phyloP scores from a whole-genome alignment of 306 rosid species.

The Vachellia collinsii region DNA sequence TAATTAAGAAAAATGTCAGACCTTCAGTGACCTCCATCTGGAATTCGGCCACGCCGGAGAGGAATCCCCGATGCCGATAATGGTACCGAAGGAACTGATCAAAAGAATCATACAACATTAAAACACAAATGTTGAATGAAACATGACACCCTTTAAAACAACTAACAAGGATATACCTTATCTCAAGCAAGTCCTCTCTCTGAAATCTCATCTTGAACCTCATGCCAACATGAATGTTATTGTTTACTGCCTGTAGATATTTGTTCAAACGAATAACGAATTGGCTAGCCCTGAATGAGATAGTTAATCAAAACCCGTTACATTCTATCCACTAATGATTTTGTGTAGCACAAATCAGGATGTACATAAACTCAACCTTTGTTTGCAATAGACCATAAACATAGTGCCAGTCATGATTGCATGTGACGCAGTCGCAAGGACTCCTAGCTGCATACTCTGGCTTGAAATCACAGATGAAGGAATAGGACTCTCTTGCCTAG shows the following conservation, averaged over 20 bases:
- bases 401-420: conserved; percentile 61
- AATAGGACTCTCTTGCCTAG: background rate
- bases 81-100: conserved; percentile 73
- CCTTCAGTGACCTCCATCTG: conserved; percentile 63
- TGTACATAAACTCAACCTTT: conserved; percentile 51
- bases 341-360: background rate
- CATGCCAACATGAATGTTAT: conserved; percentile 63
- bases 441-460: conserved; percentile 88
- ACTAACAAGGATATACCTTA: conserved; percentile 46
- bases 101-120: conserved; percentile 15
- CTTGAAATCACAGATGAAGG: conserved; percentile 61
- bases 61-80: conserved; percentile 66
- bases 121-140: conserved; percentile 10
- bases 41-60: conserved; percentile 68
- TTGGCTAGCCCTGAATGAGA: conserved; percentile 1
- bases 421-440: conserved; percentile 86
- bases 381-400: conserved; percentile 75
- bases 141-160: background rate
- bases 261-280: conserved; percentile 47
- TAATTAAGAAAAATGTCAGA: background rate
- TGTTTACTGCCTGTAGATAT: conserved; percentile 61
- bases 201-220: conserved; percentile 85
- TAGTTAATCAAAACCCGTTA: background rate
- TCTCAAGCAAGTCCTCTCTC: conserved; percentile 76
- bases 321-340: background rate